phyloP scores from a whole-genome alignment of 331 rosid species.

The Phaseolus coccineus region DNA sequence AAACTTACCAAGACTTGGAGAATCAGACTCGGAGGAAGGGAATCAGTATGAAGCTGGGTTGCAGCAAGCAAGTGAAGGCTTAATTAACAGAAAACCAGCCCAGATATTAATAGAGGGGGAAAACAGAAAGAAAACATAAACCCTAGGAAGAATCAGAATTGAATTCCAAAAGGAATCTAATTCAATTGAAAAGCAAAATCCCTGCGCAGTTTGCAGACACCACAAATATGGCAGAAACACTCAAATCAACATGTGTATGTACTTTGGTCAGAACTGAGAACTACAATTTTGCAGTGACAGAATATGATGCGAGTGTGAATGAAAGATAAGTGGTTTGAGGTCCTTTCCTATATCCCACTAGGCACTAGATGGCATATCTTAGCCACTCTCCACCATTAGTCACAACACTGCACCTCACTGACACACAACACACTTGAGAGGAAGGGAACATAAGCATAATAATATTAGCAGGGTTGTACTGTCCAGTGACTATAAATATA shows the following conservation, averaged over 20 bases:
- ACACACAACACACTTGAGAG: conserved; percentile 32
- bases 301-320: conserved; percentile 47
- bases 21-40: conserved; percentile 11
- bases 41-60: conserved; percentile 15
- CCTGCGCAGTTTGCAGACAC: conserved; percentile 7
- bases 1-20: conserved; percentile 50
- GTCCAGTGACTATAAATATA: conserved; percentile 25
- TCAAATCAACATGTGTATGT: conserved; percentile 28
- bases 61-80: conserved; percentile 1
- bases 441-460: not conserved
- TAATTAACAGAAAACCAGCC: conserved; percentile 6
- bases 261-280: conserved; percentile 39
- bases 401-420: not conserved
- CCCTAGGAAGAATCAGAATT: conserved; percentile 49
- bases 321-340: conserved; percentile 5
- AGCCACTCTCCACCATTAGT: conserved; percentile 44
- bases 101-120: conserved; percentile 1
- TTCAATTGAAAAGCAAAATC: conserved; percentile 38
- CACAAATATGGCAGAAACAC: conserved; percentile 28
- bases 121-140: conserved; percentile 1
- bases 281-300: conserved; percentile 33
- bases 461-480: not conserved
- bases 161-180: conserved; percentile 55
- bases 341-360: conserved; percentile 41
- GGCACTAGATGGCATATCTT: conserved; percentile 31